A percentile compares a stretch with the other conserved stretches of the same genome.
Evolutionary conservation across 2,329 filamentous ascomycete genomes (phyloP).

Genomic region (Xylaria sp.): DNA sequence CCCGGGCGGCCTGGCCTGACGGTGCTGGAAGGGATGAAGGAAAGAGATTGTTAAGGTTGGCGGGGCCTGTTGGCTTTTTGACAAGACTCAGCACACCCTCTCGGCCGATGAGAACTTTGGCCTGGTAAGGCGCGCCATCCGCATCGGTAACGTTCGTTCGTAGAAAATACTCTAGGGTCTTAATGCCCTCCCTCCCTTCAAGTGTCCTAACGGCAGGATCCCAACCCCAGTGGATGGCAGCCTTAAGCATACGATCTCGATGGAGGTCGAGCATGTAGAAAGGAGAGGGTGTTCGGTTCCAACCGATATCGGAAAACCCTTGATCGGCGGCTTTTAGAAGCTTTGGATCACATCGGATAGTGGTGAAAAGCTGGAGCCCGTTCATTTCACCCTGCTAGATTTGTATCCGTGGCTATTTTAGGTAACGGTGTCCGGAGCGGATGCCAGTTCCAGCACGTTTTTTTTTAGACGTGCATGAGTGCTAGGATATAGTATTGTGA

Average conservation of each 20-base stretch:
- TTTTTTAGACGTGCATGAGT: too few species aligned
- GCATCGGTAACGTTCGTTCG: slow-evolving; percentile 32
- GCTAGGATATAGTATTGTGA: too few species aligned
- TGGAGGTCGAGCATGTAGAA: slow-evolving; percentile 84
- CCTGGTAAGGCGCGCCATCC: slow-evolving; percentile 48
- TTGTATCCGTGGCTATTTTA: slow-evolving; percentile 31
- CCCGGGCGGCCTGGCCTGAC: slow-evolving; percentile 24
- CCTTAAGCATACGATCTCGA: slow-evolving; percentile 75
- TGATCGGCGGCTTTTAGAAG: slow-evolving; percentile 53
- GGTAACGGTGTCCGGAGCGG: neutral
- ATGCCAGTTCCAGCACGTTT: neutral
- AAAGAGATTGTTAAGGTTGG: slow-evolving; percentile 54
- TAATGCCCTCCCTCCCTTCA: slow-evolving; percentile 53
- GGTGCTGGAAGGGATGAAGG: slow-evolving; percentile 61
- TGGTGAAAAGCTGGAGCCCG: slow-evolving; percentile 69
- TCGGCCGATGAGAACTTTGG: slow-evolving; percentile 61
- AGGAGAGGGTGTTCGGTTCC: slow-evolving; percentile 62
- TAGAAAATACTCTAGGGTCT: slow-evolving; percentile 49
- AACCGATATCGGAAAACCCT: slow-evolving; percentile 51
- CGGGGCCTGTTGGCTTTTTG: slow-evolving; percentile 36
- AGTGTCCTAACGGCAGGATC: slow-evolving; percentile 50
- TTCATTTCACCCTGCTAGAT: slow-evolving; percentile 30
- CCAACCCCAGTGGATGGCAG: slow-evolving; percentile 64
- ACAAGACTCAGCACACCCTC: slow-evolving; percentile 55
- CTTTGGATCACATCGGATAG: slow-evolving; percentile 71